Base-by-base conservation (phyloP, 169 alveolate species). In the Eimeria maxima region DNA sequence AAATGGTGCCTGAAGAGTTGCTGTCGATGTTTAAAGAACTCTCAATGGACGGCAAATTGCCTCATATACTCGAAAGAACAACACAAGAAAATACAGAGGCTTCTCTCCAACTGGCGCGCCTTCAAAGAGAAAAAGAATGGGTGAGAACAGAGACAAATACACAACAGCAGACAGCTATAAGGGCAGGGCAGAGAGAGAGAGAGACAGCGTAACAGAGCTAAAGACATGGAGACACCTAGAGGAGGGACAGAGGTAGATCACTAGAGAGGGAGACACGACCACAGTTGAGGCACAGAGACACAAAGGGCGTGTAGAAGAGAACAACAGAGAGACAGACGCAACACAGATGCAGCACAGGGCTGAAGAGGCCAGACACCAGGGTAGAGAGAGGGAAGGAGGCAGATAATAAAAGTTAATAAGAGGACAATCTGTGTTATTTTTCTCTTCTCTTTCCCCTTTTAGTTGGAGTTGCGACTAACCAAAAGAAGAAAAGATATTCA, bases 101-200 rank as follows among this genome's bases (percentile, higher is more conserved):
- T 20, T 22, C 45, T n/a, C n/a, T 20, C 20, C 53, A 78, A 53
- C 89, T 78, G 42, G 33, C 20, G 18, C 16, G 67, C 5, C 89
- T 78, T 10, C 89, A 42, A 24, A 24, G 29, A 1, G 89, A 45
- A 78, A 78, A 78, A 24, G 89, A 78, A 78, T 53, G 45, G 89
- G 89, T 78, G 33, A 44, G 89, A 7, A 3, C n/a, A 8, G 20
- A 11, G n/a, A 24, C 20, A 4, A 18, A 20, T 16, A 24, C n/a
- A 4, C 20, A 16, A 27, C 20, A 16, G 20, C 27, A 60, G 53
- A 71, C 83, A 27, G 83, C 11, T 42, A 71, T 45, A 71, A 13
- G 13, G 83, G 27, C 47, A 33, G 47, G 5, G 20, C 27, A 60
- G 27, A 60, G n/a, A 60, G 67, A 57, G 67, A 57, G 0, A 60